Evolutionary conservation across 306 rosid species (phyloP), one percentile per base, ranked within the genome.

Genomic region (Sphenostylis stenocarpa): DNA sequence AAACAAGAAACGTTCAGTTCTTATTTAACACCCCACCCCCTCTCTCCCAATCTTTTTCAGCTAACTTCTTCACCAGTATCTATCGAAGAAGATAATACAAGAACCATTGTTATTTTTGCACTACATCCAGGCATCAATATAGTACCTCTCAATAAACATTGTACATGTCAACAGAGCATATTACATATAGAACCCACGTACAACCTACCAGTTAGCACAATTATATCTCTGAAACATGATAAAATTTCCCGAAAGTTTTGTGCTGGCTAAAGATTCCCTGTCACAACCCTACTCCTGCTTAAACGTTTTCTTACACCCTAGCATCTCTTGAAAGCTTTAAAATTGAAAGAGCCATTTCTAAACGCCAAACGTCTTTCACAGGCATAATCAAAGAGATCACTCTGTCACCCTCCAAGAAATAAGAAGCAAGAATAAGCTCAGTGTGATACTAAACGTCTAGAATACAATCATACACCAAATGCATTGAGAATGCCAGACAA

Each of bases 381-480:
- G 24, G 38, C 58, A 62, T 38, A 53, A 44, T 61, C 49, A 51
- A 29, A 76, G 16, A 24, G 38, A 20, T 7, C 20, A 52, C 17
- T 15, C 4, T 4, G 6, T 10, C 45, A 62, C 17, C 62, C 53
- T 51, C 68, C 31, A 29, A 16, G 34, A 36, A 39, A 51, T 39
- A 6, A 21, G 51, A 61, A 61, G 67, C 28, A 44, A 23, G 16
- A 70, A 70, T 41, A 75, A 81, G 68, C 77, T 75, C 62, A 58
- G 55, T 34, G 58, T 47, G 23, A 47, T 44, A 36, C 60, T 12
- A 44, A 29, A 6, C 69, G 17, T 67, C 16, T 45, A 81, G 66
- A 60, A 67, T 45, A 21, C 17, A 48, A 17, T 5, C 52, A 64
- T 1, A 34, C 67, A 66, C 65, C 48, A 44, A 44, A 81, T 29